These are phyloP conservation scores for Saussurea involucrata DNA, from an alignment of 129 eudicot genomes.

Conservation along the genomic window DNA sequence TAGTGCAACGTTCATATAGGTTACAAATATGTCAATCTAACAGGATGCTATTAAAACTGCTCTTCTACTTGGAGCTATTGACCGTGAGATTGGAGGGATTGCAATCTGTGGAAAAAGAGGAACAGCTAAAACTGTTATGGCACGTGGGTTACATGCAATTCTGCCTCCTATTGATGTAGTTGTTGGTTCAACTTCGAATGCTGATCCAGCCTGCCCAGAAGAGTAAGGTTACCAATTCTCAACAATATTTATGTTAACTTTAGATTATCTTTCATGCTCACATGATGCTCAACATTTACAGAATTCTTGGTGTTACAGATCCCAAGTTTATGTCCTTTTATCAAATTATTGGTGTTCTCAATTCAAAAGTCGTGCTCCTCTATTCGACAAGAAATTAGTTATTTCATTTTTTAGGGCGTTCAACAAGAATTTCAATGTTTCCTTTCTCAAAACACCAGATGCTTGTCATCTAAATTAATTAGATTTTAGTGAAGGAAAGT, in stretches of 20 bases:
- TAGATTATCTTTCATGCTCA: background rate
- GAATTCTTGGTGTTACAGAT: background rate
- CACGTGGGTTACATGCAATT: conserved; percentile 96
- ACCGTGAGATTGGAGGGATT: conserved; percentile 93
- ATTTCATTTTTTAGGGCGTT: background rate
- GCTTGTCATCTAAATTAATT: background rate
- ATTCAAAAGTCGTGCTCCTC: background rate
- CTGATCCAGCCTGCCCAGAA: conserved; percentile 90
- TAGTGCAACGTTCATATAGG: conserved; percentile 1
- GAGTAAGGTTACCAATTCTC: conserved; percentile 64
- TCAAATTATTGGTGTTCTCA: background rate
- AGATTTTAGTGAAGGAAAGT: background rate
- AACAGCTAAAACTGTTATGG: conserved; percentile 96
- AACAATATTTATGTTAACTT: background rate
- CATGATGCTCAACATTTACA: background rate
- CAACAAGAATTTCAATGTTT: background rate
- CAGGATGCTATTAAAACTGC: conserved; percentile 99
- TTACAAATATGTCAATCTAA: conserved; percentile 12
- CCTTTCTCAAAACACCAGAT: background rate
- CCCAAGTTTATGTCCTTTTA: background rate
- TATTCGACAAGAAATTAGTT: background rate
- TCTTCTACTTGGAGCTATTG: conserved; percentile 92
- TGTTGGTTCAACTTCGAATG: conserved; percentile 86
- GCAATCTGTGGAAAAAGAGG: conserved; percentile 96
- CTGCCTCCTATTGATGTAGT: conserved; percentile 96